phyloP scores from a whole-genome alignment of 345 rosid genomes.

The Populus pruinosa region DNA sequence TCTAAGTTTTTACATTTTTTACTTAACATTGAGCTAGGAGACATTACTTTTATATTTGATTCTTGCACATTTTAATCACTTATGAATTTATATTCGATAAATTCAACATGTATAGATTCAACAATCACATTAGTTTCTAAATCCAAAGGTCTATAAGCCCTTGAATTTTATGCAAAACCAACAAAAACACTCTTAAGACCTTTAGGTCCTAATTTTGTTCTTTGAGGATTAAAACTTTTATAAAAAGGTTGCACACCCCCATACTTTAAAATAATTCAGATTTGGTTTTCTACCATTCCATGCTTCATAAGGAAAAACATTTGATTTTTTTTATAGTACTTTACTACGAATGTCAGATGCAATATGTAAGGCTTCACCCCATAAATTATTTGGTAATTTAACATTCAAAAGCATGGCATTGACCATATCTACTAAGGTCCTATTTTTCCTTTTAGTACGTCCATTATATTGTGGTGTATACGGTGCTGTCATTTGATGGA shows the following conservation, averaged over 20 bases:
- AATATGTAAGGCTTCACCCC: neutral
- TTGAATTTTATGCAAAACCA: neutral
- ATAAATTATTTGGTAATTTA: neutral
- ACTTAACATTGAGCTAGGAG: neutral
- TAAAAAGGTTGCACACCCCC: neutral
- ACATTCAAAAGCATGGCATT: neutral
- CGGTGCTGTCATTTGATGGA: no score
- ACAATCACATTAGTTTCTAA: no score
- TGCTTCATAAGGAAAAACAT: neutral
- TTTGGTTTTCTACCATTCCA: neutral
- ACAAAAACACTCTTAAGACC: neutral
- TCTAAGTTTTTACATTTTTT: no score
- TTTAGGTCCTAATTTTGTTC: neutral
- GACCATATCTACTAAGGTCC: neutral
- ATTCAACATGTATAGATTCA: no score
- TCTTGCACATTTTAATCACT: no score
- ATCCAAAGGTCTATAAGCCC: neutral
- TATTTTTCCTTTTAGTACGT: no score
- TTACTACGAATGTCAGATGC: neutral
- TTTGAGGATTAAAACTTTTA: neutral
- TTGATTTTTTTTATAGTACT: neutral
- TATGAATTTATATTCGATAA: neutral
- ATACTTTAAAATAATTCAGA: neutral
- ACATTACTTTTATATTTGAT: neutral
- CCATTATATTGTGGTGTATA: no score